Evolutionary conservation across 1,139 yeast genomes (phyloP).

Genomic region (Diutina mesorugosa): DNA sequence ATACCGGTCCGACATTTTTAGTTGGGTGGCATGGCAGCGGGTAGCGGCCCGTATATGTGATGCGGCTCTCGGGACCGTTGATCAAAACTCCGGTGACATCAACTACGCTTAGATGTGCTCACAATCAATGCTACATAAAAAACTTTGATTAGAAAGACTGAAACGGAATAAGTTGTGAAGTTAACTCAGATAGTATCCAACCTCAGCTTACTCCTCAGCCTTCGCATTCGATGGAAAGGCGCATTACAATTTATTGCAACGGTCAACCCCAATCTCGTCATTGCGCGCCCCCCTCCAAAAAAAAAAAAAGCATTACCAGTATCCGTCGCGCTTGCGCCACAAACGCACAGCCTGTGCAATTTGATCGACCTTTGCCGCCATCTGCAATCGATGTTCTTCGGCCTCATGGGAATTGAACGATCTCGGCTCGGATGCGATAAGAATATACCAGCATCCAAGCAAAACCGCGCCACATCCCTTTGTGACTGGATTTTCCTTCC

Average conservation of each 20-base stretch:
- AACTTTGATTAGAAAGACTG: neutral
- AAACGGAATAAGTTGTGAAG: neutral
- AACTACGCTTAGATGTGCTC: neutral
- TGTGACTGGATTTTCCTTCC: no score
- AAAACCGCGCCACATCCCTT: no score
- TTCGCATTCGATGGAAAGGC: no score
- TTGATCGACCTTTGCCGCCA: neutral
- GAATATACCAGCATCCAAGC: no score
- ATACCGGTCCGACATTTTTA: neutral
- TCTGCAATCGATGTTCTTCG: neutral
- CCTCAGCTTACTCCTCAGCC: no score
- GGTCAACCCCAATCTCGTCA: neutral
- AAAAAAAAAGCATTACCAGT: neutral
- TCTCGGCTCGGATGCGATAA: no score
- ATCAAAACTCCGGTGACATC: neutral
- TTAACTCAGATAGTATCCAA: neutral
- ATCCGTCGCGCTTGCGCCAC: neutral
- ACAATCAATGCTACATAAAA: neutral
- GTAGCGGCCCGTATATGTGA: neutral
- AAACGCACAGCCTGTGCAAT: neutral
- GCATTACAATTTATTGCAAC: neutral
- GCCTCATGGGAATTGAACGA: neutral
- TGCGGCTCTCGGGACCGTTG: neutral
- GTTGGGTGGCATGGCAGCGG: neutral
- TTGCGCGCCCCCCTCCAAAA: neutral